Evolutionary conservation across 1,284 basidiomycete genomes (phyloP).

Genomic region (Malassezia dermatis): DNA sequence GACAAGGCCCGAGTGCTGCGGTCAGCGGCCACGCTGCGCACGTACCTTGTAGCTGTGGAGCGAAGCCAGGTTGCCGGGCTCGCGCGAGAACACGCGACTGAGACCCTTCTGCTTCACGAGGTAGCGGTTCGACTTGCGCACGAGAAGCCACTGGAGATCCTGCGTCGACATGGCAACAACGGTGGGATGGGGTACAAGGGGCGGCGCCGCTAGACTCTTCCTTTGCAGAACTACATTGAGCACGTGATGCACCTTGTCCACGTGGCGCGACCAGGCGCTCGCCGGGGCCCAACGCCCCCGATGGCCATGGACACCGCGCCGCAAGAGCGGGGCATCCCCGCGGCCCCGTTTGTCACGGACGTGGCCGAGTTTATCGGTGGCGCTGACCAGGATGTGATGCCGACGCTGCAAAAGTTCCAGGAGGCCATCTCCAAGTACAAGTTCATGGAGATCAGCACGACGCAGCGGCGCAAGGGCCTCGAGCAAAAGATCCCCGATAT

Average conservation of each 20-base stretch:
- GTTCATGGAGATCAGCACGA: conserved; percentile 85
- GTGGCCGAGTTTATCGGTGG: conserved; percentile 78
- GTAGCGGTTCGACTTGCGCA: conserved; percentile 38
- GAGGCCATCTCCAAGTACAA: conserved; percentile 94
- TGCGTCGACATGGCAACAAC: conserved; percentile 22
- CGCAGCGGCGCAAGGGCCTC: conserved; percentile 66
- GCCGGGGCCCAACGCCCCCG: not conserved
- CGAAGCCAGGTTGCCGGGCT: conserved; percentile 39
- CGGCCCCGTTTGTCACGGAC: conserved; percentile 84
- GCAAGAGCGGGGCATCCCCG: conserved; percentile 83
- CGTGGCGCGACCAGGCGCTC: not conserved
- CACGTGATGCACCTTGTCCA: conserved; percentile 10
- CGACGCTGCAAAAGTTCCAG: conserved; percentile 70
- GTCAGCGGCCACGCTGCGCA: not conserved
- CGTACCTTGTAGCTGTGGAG: conserved; percentile 45
- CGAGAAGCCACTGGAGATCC: conserved; percentile 47
- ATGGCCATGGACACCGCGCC: conserved; percentile 6
- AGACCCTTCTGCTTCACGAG: conserved; percentile 47
- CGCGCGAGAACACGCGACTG: conserved; percentile 43
- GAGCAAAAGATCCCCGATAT: conserved; percentile 96
- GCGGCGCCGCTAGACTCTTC: not conserved
- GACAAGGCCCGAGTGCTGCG: conserved; percentile 37
- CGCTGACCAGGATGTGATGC: conserved; percentile 67
- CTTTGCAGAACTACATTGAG: conserved; percentile 16
- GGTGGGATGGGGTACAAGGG: not conserved